Conservation (phyloP, 345 rosid genomes). For the Sisymbrium altissimum region DNA sequence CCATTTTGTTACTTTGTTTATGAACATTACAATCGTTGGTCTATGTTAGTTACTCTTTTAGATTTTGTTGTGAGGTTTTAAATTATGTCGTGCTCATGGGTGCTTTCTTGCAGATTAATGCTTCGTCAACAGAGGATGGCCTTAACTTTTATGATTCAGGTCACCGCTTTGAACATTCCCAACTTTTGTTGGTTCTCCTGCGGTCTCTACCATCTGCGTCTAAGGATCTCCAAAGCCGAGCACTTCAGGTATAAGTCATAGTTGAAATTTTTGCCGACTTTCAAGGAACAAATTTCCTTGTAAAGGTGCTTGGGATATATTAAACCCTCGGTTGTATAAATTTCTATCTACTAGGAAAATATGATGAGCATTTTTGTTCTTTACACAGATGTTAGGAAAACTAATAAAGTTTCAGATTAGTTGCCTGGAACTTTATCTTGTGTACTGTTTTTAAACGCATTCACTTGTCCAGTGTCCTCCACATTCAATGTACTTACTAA, state of each 20-base stretch:
- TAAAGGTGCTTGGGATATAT: conserved; percentile 17
- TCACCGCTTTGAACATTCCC: conserved; percentile 88
- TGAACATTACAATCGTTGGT: neutral
- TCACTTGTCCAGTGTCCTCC: conserved; percentile 20
- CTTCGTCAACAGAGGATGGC: conserved; percentile 88
- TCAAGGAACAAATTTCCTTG: neutral
- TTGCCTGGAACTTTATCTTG: conserved; percentile 12
- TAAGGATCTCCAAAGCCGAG: conserved; percentile 74
- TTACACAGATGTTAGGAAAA: conserved; percentile 13
- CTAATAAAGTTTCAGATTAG: neutral
- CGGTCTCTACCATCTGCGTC: conserved; percentile 84
- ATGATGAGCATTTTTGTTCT: conserved; percentile 5
- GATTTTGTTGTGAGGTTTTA: no score
- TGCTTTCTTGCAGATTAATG: conserved; percentile 73
- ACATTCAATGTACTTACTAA: conserved; percentile 42
- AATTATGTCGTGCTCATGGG: neutral
- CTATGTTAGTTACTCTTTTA: no score
- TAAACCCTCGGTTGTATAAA: neutral
- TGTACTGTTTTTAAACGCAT: conserved; percentile 1
- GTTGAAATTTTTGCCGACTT: conserved; percentile 5
- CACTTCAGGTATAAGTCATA: conserved; percentile 72
- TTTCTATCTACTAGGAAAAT: neutral
- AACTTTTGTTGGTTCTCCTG: conserved; percentile 84
- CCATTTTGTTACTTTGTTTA: neutral
- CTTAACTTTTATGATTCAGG: conserved; percentile 92